Percentiles rank a stretch among this genome's conserved stretches.
Conservation (phyloP, 1,139 yeast genomes). For the Taphrina communis region DNA sequence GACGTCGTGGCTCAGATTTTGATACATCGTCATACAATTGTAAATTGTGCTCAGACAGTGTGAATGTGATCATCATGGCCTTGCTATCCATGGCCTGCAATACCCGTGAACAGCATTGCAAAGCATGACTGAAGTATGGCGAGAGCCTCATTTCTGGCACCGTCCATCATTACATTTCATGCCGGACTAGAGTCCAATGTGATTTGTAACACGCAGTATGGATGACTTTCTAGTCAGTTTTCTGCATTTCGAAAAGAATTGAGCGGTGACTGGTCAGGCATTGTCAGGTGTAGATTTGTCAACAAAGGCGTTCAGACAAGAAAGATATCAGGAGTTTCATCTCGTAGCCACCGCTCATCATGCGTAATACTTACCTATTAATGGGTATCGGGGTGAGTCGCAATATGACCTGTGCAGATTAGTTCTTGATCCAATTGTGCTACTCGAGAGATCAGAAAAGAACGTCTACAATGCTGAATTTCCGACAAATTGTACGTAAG, state of each 20-base stretch:
- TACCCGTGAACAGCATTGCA: too few species aligned
- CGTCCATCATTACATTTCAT: not conserved
- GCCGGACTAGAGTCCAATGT: not conserved
- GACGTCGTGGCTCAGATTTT: conserved; percentile 31
- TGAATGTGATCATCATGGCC: conserved; percentile 38
- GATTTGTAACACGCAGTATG: not conserved
- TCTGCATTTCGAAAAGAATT: not conserved
- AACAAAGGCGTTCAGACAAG: conserved; percentile 32
- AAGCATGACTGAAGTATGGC: too few species aligned
- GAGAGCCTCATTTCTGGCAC: not conserved
- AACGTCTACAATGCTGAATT: conserved; percentile 33
- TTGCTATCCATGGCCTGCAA: not conserved
- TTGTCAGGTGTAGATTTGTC: conserved; percentile 40
- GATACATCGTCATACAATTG: conserved; percentile 30
- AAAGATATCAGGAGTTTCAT: conserved; percentile 1
- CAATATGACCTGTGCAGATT: too few species aligned
- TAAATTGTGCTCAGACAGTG: conserved; percentile 34
- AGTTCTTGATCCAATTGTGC: too few species aligned
- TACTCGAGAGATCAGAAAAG: conserved; percentile 32
- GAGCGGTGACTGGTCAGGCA: conserved; percentile 36
- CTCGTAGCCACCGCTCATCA: conserved; percentile 17
- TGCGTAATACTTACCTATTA: too few species aligned
- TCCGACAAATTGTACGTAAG: conserved; percentile 42
- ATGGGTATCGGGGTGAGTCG: too few species aligned
- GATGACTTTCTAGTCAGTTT: not conserved